phyloP scores from a whole-genome alignment of 129 eudicot genomes.

The Kitagawia praeruptora region DNA sequence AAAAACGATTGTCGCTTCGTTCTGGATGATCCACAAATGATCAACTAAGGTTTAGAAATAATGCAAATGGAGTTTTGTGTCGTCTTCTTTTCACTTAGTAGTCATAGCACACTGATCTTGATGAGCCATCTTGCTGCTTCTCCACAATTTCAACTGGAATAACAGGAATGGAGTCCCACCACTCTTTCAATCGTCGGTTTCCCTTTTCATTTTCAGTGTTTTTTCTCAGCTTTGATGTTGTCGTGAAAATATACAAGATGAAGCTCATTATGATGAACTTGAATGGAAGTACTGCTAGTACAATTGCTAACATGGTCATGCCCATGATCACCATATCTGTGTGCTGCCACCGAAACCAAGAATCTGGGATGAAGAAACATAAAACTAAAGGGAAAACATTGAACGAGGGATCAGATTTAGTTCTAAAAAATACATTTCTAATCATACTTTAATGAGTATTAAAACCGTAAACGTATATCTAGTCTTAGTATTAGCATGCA shows the following conservation, averaged over 20 bases:
- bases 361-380: slow-evolving; percentile 1
- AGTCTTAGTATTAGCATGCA: not conserved
- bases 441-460: not conserved
- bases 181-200: slow-evolving; percentile 58
- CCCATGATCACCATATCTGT: slow-evolving; percentile 47
- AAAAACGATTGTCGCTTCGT: not conserved
- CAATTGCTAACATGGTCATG: slow-evolving; percentile 30
- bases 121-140: slow-evolving; percentile 20
- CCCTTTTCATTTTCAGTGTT: slow-evolving; percentile 42
- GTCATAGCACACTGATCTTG: not conserved
- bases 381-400: not conserved
- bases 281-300: slow-evolving; percentile 56
- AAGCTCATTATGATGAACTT: slow-evolving; percentile 47
- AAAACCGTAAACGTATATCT: not conserved
- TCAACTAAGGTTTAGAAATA: not conserved
- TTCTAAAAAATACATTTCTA: not conserved
- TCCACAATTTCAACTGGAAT: slow-evolving; percentile 54
- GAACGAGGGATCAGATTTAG: not conserved
- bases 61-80: not conserved
- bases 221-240: slow-evolving; percentile 45
- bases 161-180: slow-evolving; percentile 98
- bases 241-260: slow-evolving; percentile 22
- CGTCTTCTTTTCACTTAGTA: not conserved
- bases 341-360: slow-evolving; percentile 41
- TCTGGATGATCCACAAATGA: not conserved